Evolutionary conservation across 805 yeast genomes (phyloP), one percentile per base, ranked within the genome.

Genomic region (Phaffomyces opuntiae): DNA sequence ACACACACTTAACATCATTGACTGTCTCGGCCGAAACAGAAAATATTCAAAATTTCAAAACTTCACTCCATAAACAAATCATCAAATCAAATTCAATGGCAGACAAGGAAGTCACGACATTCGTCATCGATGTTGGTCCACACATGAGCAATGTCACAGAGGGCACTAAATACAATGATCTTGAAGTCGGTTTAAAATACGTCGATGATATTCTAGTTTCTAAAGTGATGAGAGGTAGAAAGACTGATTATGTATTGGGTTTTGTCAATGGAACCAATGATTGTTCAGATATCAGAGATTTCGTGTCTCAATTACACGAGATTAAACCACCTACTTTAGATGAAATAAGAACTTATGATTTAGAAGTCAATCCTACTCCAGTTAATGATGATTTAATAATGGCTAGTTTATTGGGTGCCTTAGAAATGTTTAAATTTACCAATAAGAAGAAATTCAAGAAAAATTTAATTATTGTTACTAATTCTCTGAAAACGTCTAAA

Each of bases 51-150:
- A 21, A 21, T 3, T 21, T 21, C 24, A 21, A 21, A 21, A 6
- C 24, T 21, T 4, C 7, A 21, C 24, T 21, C 24, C 3, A 21
- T 21, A 21, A 21, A 21, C 24, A 21, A 21, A 21, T 21, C 24
- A 21, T 21, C 7, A 21, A 21, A 21, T 21, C 24, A 21, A 21
- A 21, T 21, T 21, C 24, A 12, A 45, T 45, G 48, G 48, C 48
- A 17, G 48, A 45, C 13, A 45, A 45, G 16, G 48, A 45, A 17
- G 42, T 45, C 16, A 41, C 48, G 1, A 38, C 47, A 7, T 77
- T 73, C 51, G 65, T 79, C 9, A 67, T 77, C 14, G 87, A 81
- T 56, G 62, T 72, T 13, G 69, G 76, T 11, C 65, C 67, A 34
- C 53, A 65, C 16, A 63, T 73, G 77, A 62, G 62, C 42, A 43